Percentiles rank a stretch among this genome's conserved stretches.
Evolutionary conservation across 352 stramenopile genomes (phyloP).

Genomic region (Thalassiosira gravida): DNA sequence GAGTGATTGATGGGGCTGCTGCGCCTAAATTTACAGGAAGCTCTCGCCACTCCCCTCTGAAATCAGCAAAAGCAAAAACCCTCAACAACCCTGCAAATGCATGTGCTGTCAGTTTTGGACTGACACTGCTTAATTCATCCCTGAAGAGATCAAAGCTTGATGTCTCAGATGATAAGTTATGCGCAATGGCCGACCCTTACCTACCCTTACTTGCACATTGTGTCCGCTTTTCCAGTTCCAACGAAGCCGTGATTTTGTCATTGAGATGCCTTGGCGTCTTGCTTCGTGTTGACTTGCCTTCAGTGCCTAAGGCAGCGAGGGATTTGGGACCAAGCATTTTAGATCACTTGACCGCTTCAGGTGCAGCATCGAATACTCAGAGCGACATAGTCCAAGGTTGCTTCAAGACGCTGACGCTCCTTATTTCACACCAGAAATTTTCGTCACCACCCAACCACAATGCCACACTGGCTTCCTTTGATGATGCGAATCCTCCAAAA

Average conservation of each 20-base stretch:
- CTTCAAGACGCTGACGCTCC: constrained; percentile 91
- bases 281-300: constrained; percentile 89
- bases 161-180: constrained; percentile 46
- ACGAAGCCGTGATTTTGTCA: constrained; percentile 90
- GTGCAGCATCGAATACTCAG: constrained; percentile 89
- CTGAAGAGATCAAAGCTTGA: constrained; percentile 78
- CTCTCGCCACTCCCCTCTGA: constrained; percentile 47
- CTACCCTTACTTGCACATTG: constrained; percentile 91
- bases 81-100: constrained; percentile 81
- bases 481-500: constrained; percentile 15
- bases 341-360: constrained; percentile 88
- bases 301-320: constrained; percentile 87
- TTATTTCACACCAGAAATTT: constrained; percentile 86
- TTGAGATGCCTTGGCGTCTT: constrained; percentile 91
- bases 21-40: constrained; percentile 85
- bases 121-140: constrained; percentile 82
- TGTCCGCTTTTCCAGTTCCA: constrained; percentile 90
- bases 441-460: constrained; percentile 81
- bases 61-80: constrained; percentile 35
- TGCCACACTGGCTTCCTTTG: constrained; percentile 17
- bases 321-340: constrained; percentile 91
- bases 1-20: constrained; percentile 75
- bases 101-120: constrained; percentile 81
- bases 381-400: constrained; percentile 95
- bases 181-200: constrained; percentile 90